A percentile compares a stretch with the other conserved stretches of the same genome.
phyloP scores from a whole-genome alignment of 352 stramenopile species.

The Globisporangium alternatum region DNA sequence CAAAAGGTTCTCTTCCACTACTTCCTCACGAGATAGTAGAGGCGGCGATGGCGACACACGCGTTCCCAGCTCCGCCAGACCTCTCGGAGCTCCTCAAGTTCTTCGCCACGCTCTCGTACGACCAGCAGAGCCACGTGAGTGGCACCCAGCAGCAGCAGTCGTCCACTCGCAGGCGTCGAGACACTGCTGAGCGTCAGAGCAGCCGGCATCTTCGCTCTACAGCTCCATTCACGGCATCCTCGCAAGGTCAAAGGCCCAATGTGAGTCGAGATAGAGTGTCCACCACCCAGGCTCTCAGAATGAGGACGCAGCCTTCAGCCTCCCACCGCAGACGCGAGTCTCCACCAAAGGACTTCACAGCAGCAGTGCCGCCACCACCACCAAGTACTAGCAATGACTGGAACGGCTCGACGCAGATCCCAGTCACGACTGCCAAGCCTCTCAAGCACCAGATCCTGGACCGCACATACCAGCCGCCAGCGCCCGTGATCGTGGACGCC shows the following conservation, averaged over 20 bases:
- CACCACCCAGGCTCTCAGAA: background rate
- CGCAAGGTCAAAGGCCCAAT: background rate
- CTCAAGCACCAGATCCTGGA: constrained; percentile 61
- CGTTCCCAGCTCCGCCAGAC: constrained; percentile 38
- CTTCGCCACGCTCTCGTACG: constrained; percentile 22
- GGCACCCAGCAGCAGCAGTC: background rate
- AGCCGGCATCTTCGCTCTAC: background rate
- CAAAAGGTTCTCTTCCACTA: no score
- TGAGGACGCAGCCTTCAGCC: background rate
- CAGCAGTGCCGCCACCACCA: background rate
- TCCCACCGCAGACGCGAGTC: constrained; percentile 1
- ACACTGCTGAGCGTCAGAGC: background rate
- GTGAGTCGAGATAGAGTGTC: background rate
- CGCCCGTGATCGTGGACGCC: constrained; percentile 29
- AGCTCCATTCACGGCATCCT: background rate
- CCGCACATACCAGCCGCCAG: constrained; percentile 48
- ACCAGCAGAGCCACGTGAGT: background rate
- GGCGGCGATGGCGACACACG: constrained; percentile 10
- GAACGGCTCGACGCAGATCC: constrained; percentile 58
- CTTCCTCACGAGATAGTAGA: background rate
- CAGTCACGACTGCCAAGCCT: constrained; percentile 23
- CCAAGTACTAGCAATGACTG: constrained; percentile 22
- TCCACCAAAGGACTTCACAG: constrained; percentile 1
- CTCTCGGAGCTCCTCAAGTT: constrained; percentile 47
- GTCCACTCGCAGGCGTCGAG: background rate